Base-by-base conservation (phyloP, 305 asterid genomes). In the Salvia sclarea region DNA sequence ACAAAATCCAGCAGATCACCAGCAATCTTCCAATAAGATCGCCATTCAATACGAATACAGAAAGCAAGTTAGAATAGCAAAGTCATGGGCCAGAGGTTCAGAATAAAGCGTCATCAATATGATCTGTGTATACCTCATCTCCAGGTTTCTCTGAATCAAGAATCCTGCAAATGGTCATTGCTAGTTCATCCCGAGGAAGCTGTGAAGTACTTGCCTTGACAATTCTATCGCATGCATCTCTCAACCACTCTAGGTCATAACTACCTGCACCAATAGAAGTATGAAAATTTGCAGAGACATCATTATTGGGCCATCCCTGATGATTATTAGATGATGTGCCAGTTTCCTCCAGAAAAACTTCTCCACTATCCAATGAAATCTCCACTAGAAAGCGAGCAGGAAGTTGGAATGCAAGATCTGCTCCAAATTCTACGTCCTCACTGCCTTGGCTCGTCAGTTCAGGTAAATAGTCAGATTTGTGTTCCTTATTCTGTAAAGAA, bases 111-210 rank as follows among this genome's bases (percentile, higher is more conserved):
- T 30, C 66, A 61, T 52, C 49, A 50, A 68, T 74, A 67, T 43
- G 35, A 64, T 52, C 20, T n/a, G n/a, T 47, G 53, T 63, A 57
- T 82, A 92, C 98, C 98, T 87, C 96, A 66, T 93, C 98, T 67
- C 98, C 96, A 60, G 97, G 91, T 82, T 93, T 91, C 72, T 84
- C 89, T 43, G 98, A 93, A 86, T 91, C 95, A 71, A 93, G 97
- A 76, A 93, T 84, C 64, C 85, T 88, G 86, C 98, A 93, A 77
- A 91, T 87, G 70, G 96, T 82, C 95, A 93, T 91, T 69, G 98
- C 98, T 62, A 93, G 81, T 76, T 93, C 98, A 86, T 93, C 98
- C 44, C 79, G 86, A 68, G 97, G 85, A 70, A 93, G 89, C 79
- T 86, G 96, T 17, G 98, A 88, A 65, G 86, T 72, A 83, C 90